phyloP scores from a whole-genome alignment of 768 basidiomycete genomes.

The Rhizopogon vulgaris region DNA sequence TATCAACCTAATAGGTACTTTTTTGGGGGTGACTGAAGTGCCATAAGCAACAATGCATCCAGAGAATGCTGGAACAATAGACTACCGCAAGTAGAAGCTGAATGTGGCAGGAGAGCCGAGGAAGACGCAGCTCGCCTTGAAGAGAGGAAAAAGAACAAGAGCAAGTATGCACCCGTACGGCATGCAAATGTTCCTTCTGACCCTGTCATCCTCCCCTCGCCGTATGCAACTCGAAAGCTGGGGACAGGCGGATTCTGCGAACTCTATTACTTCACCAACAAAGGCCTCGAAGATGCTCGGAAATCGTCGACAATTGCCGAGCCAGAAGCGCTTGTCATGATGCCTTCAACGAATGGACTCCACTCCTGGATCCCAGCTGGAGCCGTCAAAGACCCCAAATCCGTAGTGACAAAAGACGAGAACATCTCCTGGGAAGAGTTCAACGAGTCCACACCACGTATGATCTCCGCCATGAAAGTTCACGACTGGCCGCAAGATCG shows the following conservation, averaged over 20 bases:
- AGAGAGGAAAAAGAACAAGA: not conserved
- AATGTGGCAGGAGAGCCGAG: not conserved
- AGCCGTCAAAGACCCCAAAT: not conserved
- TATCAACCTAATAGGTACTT: too few species aligned
- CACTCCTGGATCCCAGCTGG: not conserved
- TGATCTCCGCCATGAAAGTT: not conserved
- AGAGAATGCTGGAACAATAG: not conserved
- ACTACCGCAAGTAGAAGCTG: too few species aligned
- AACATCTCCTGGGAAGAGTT: slow-evolving; percentile 9
- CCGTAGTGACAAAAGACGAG: not conserved
- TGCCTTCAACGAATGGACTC: not conserved
- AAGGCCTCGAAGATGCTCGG: too few species aligned
- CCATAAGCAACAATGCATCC: not conserved
- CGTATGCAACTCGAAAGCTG: not conserved
- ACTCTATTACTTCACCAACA: slow-evolving; percentile 3
- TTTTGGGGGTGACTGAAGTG: too few species aligned
- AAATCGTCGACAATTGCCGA: too few species aligned
- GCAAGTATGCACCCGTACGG: not conserved
- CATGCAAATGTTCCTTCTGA: not conserved
- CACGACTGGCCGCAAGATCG: too few species aligned
- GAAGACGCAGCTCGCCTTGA: not conserved
- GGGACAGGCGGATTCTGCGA: not conserved
- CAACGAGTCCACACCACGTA: not conserved
- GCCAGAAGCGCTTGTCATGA: not conserved
- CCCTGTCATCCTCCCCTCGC: not conserved